Evolutionary conservation across 768 basidiomycete species (phyloP), one percentile per base, ranked within the genome.

Genomic region (Lactarius deliciosus): DNA sequence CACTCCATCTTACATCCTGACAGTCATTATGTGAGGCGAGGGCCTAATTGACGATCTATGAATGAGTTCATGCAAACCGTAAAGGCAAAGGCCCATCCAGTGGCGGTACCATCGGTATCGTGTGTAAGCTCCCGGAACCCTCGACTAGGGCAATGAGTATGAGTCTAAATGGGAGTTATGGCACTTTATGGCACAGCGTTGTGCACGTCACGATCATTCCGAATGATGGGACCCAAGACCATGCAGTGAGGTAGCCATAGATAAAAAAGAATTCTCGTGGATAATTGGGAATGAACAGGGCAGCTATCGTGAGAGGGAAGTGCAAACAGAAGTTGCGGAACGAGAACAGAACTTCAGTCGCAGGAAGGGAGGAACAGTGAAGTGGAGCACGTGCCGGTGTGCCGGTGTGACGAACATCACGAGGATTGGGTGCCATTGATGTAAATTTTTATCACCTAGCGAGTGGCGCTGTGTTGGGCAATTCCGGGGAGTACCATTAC

Each of bases 101-200:
- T 63, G 40, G 55, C 61, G 10, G 59, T 43, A 60, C 9, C 32
- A 22, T 16, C 13, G 10, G 61, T 38, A 5, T 22, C 18, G 11
- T 34, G 20, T 7, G 22, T 58, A 16, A 34, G 25, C 15, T 22
- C 1, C 47, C 45, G 61, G 40, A 61, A 57, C 30, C 28, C n/a
- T 63, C 40, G 15, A n/a, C 0, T 9, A 20, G 30, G 9, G 34
- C 28, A 50, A n/a, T 18, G 5, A 7, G 18, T 30, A 1, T 15
- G 8, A 38, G 20, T 36, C 60, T 28, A 66, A 66, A 25, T 28
- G 30, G n/a, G 34, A 32, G 3, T 2, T 2, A 41, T 60, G 65
- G 65, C 65, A 66, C 65, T 7, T 4, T 20, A 3, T 18, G 8
- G 18, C 57, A 66, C 61, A 58, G 65, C 65, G 54, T 38, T 13